Percentiles rank a stretch among this genome's conserved stretches.
These are phyloP conservation scores for Albatrellus ellisii DNA, from an alignment of 768 basidiomycete genomes.

Conservation along the genomic window DNA sequence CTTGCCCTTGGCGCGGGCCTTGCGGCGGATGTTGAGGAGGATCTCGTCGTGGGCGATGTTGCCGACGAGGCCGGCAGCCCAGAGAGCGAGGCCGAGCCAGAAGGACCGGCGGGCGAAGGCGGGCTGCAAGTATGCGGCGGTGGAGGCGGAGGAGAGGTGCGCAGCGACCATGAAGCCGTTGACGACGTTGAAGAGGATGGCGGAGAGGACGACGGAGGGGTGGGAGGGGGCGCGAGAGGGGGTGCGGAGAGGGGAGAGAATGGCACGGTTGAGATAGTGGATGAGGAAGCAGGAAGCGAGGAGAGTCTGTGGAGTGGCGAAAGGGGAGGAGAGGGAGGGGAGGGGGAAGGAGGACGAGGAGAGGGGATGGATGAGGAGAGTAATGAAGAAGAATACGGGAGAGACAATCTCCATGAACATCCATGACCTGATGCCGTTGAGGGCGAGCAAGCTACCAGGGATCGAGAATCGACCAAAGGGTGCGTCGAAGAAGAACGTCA, in stretches of 20 bases:
- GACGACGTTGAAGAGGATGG: conserved; percentile 49
- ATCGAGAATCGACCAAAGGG: conserved; percentile 73
- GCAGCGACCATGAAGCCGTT: conserved; percentile 64
- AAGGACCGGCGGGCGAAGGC: conserved; percentile 31
- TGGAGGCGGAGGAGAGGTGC: conserved; percentile 48
- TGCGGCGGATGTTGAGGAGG: conserved; percentile 67
- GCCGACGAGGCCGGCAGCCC: conserved; percentile 58
- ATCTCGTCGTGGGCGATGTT: conserved; percentile 90
- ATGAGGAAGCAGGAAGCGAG: conserved; percentile 46
- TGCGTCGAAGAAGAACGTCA: conserved; percentile 46
- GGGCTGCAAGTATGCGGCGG: conserved; percentile 28
- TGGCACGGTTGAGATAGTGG: conserved; percentile 77
- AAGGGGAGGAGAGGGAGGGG: conserved; percentile 27
- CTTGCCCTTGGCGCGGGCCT: conserved; percentile 28
- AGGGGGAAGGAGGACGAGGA: conserved; percentile 20
- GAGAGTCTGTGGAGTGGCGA: conserved; percentile 18
- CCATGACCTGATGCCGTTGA: conserved; percentile 53
- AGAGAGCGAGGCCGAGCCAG: conserved; percentile 50
- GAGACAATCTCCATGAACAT: conserved; percentile 66
- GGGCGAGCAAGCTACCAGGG: conserved; percentile 30
- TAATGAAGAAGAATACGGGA: conserved; percentile 38
- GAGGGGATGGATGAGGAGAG: conserved; percentile 36
- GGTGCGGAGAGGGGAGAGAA: conserved; percentile 69
- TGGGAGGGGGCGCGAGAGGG: conserved; percentile 71
- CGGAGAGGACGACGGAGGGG: conserved; percentile 43